Base-by-base conservation (phyloP, 2,329 filamentous ascomycete species). In the Hymenotorrendiella dingleyae region DNA sequence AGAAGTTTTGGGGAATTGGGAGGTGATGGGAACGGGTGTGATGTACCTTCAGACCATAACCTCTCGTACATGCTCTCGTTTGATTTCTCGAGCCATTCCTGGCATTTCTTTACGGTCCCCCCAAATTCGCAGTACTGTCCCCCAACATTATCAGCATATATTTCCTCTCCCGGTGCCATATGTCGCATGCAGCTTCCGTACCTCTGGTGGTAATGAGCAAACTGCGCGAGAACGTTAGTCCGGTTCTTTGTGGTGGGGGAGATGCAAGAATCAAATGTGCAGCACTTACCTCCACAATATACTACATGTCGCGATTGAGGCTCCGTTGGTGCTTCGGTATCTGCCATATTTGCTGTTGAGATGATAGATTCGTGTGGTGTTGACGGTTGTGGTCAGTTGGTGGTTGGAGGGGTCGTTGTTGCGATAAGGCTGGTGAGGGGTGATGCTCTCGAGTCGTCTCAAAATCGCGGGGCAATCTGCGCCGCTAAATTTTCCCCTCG, bases 71-170 rank as follows among this genome's bases (percentile, higher is more conserved):
- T 70, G 35, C 76, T 72, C 3, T 81, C 77, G 57, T 95, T 76
- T 53, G 80, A 75, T 52, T 82, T 78, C 59, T 87, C 71, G 16
- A 98, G 80, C 93, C 93, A 98, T 65, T 97, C 90, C 66, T 91
- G 85, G 70, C 93, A 98, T 70, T 96, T 98, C 69, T 89, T 95
- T 19, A 85, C 83, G 28, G 90, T 97, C 53, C 90, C 91, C 61
- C 93, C 93, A 67, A 96, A 97, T 70, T 98, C 93, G 73, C 93
- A 98, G 71, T 96, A 98, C 93, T 97, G 69, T 54, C 66, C 59
- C 44, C 49, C 45, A 50, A 19, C 44, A 36, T 50, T 14, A 37
- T 55, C 32, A 57, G 52, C 36, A 35, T 40, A 20, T 45, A 16
- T 20, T 5, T 3, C 9, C 32, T 19, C 9, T 4, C 17, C 16